Percentiles rank a stretch among this genome's conserved stretches.
These are phyloP conservation scores for Chytriomyces sp. DNA, from an alignment of 192 early-diverging fungal species.

Conservation along the genomic window DNA sequence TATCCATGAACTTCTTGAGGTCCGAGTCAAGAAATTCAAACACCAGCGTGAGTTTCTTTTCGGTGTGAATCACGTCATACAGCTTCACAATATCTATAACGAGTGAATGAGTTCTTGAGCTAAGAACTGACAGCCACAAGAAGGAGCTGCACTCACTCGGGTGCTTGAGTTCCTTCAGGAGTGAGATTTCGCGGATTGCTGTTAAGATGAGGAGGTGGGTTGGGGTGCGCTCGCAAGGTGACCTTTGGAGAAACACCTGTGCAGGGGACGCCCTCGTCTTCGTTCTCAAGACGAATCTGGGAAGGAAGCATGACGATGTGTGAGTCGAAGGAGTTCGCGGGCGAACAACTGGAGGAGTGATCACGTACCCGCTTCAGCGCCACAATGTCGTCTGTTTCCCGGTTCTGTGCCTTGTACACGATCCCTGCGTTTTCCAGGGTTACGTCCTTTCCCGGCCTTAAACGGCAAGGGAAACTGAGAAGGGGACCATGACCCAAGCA, in stretches of 20 bases:
- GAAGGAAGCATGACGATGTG: slow-evolving; percentile 31
- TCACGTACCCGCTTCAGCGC: slow-evolving; percentile 86
- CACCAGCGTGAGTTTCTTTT: slow-evolving; percentile 96
- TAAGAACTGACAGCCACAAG: neutral
- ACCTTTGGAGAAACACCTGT: slow-evolving; percentile 34
- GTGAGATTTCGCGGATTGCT: slow-evolving; percentile 79
- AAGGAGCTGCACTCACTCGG: slow-evolving; percentile 47
- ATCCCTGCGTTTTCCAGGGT: too few species aligned
- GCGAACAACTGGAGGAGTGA: too few species aligned
- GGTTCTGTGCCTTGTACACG: slow-evolving; percentile 98
- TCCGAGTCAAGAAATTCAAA: slow-evolving; percentile 99
- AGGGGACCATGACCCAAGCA: too few species aligned
- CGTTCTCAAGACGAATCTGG: slow-evolving; percentile 56
- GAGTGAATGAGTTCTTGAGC: neutral
- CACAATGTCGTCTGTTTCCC: slow-evolving; percentile 93
- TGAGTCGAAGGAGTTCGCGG: slow-evolving; percentile 35
- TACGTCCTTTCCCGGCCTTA: too few species aligned
- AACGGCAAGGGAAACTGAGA: too few species aligned
- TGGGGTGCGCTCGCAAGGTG: slow-evolving; percentile 1
- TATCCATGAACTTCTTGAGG: slow-evolving; percentile 97
- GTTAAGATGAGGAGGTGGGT: slow-evolving; percentile 28
- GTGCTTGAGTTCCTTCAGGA: slow-evolving; percentile 81
- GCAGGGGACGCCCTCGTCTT: slow-evolving; percentile 56
- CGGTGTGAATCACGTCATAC: slow-evolving; percentile 96
- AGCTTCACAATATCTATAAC: slow-evolving; percentile 63